Base-by-base conservation (phyloP, 1,139 yeast species). In the Hanseniaspora uvarum region DNA sequence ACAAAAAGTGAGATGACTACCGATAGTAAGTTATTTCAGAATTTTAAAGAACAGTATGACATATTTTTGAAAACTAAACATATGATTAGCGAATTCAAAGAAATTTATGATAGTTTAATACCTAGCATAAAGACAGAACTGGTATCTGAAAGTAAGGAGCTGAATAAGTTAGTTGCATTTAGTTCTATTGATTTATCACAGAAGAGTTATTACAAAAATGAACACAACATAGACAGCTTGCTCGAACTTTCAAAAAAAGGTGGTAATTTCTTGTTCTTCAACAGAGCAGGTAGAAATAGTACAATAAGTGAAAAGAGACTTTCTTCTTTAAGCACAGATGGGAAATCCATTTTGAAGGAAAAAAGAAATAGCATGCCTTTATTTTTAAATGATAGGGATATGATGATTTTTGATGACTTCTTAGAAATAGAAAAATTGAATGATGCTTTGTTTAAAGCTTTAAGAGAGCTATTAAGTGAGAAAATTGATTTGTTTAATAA, bases 371-470 rank as follows among this genome's bases (percentile, higher is more conserved):
- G 70, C 33, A 59, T 44, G 50, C 50, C 52, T 7, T 34, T 54
- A 0, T 60, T 70, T 4, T 66, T 72, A 48, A 64, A 68, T 41
- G 62, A 63, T 1, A 49, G 65, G 12, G 76, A 76, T 66, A 63
- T 71, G 62, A 60, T 67, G 56, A 52, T 79, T 63, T 69, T 69
- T 63, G 60, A 70, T 54, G 61, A 67, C 56, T 68, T 70, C 61
- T 54, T 65, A 12, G 62, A 63, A 8, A 57, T 75, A 10, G 43
- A 48, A 46, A 49, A 38, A 18, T 23, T 33, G 11, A 48, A 79
- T 12, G 70, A 69, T 34, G 86, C 86, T 0, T 67, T 82, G 46
- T 69, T 70, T 45, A 81, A 80, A 2, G 81, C 89, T 19, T 61
- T 83, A n/a, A 73, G 60, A 11, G 63, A 75, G 45, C 75, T 80